Percentiles rank a stretch among this genome's conserved stretches.
Conservation (phyloP, 129 eudicot genomes). For the Arctium minus region DNA sequence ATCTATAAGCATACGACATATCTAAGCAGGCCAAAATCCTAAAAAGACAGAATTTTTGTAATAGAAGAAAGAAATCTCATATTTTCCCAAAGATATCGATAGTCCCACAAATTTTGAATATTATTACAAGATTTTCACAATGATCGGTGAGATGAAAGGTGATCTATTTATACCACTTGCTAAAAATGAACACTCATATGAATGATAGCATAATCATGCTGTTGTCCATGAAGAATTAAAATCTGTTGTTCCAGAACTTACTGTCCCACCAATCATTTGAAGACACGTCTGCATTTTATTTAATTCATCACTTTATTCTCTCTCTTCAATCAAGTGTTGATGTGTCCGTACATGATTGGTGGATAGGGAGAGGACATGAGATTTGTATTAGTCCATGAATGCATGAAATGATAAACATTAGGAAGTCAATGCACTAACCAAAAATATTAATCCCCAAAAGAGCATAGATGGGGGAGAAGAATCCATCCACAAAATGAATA, state of each 20-base stretch:
- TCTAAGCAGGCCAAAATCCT: too few species aligned
- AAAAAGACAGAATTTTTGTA: too few species aligned
- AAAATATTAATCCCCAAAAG: conserved; percentile 66
- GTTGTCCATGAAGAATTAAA: too few species aligned
- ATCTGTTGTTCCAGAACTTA: background rate
- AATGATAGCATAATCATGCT: background rate
- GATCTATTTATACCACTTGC: background rate
- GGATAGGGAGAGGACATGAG: background rate
- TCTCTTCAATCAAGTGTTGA: background rate
- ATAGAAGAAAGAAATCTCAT: too few species aligned
- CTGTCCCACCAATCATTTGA: background rate
- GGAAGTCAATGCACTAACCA: conserved; percentile 46
- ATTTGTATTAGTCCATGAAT: background rate
- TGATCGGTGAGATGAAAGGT: background rate
- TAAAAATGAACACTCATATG: background rate
- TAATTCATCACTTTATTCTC: background rate
- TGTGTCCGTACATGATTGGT: background rate
- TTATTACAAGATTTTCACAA: background rate
- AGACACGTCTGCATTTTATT: background rate
- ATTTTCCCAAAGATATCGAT: background rate
- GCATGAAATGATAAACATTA: background rate
- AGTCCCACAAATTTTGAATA: background rate
- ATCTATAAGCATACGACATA: too few species aligned
- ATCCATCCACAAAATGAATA: conserved; percentile 76
- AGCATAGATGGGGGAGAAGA: conserved; percentile 66